Base-by-base conservation (phyloP, 495 filamentous ascomycete genomes). In the Lasiosphaeriaceae sp. region DNA sequence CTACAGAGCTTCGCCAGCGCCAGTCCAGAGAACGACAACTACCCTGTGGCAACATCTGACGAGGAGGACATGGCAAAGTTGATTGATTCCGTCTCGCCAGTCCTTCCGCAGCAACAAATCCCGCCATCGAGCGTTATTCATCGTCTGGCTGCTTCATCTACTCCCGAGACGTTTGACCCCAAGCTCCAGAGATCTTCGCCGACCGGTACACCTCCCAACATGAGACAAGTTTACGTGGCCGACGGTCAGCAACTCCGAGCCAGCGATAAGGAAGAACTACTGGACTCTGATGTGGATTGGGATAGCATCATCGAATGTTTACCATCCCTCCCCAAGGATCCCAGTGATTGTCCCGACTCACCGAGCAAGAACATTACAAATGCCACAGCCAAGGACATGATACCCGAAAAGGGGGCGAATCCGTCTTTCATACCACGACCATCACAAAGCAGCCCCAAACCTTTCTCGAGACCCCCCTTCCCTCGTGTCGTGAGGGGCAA, bases 401-500 rank as follows among this genome's bases (percentile, higher is more conserved):
- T 2, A 17, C 0, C 14, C 5, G n/a, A n/a, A 5, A 9, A 43
- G 12, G 39, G 16, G 39, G 5, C 5, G 8, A 43, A 5, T 0
- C 16, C 39, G 4, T 43, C 8, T 2, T 8, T 14, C 34, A 8
- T 14, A 37, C 9, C 1, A 17, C 12, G 2, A 6, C 39, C 11
- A 19, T 46, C 24, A 21, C 0, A 3, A 1, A 35, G 35, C 9
- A 41, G n/a, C 2, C 44, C 20, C 23, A 26, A 54, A 4, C 75
- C 65, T 53, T 80, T 86, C 52, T 69, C 73, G 11, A 66, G 83
- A 29, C 69, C 74, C 1, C 58, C 73, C 0, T 85, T 84, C 59
- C 83, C 82, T 19, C 39, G 45, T 11, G 71, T 67, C 11, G 61
- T 81, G 21, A 69, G 68, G 2, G 80, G 83, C 59, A 78, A 81